A percentile compares a stretch with the other conserved stretches of the same genome.
phyloP scores from a whole-genome alignment of 164 flowering plant genomes.

The Paratinospora sagittata region DNA sequence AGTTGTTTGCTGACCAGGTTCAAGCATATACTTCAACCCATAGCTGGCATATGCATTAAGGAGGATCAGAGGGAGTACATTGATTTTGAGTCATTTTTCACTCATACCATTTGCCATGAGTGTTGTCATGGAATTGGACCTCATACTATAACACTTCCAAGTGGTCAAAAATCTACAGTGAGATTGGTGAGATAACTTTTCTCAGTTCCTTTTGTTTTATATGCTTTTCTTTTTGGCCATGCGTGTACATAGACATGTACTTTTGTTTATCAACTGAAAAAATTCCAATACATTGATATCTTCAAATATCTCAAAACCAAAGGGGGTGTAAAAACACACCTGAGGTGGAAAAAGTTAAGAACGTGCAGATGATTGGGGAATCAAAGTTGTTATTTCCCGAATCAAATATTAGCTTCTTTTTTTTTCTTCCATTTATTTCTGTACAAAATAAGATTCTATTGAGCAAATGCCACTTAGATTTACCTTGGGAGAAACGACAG shows the following conservation, averaged over 20 bases:
- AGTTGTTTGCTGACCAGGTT: constrained; percentile 47
- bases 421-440: background rate
- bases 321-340: no score
- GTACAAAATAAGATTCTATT: no score
- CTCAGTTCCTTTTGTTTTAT: background rate
- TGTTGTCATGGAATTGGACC: constrained; percentile 99
- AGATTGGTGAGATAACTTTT: constrained; percentile 57
- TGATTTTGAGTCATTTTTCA: constrained; percentile 90
- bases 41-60: constrained; percentile 56
- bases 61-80: constrained; percentile 61
- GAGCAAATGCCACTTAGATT: no score
- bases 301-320: no score
- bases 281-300: no score
- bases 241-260: background rate
- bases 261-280: background rate
- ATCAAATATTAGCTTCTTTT: background rate
- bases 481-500: no score
- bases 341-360: no score
- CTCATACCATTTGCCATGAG: constrained; percentile 93
- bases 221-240: background rate
- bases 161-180: constrained; percentile 78
- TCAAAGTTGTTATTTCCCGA: no score
- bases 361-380: no score
- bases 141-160: constrained; percentile 77
- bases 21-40: constrained; percentile 81